Evolutionary conservation across 805 yeast genomes (phyloP), one percentile per base, ranked within the genome.

Genomic region (Spathaspora girioi): DNA sequence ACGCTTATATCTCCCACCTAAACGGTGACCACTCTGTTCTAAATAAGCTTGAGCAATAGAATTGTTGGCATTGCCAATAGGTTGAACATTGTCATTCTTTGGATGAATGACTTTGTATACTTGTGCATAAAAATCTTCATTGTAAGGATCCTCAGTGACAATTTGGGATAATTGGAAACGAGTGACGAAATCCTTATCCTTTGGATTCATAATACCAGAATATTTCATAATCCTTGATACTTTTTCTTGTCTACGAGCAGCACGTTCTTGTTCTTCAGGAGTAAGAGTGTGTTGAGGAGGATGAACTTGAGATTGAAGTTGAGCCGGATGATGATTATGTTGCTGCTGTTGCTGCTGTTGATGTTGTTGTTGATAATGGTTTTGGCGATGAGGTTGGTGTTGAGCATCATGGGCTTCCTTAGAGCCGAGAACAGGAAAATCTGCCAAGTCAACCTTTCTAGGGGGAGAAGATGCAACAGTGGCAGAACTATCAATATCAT

Each of bases 81-180:
- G 14, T 41, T 76, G 76, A 59, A 79, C 81, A 18, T 49, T 46
- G 20, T 44, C 45, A 41, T 71, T 71, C 56, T 73, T 73, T 18
- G 78, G 79, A 56, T 73, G 78, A 52, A 75, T 72, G 19, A 75
- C 79, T 61, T 92, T 87, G 71, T 83, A 89, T 42, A 94, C 97
- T 69, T 94, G 98, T 63, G 86, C 89, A 66, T 94, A 94, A 64
- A 93, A 94, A 73, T 94, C 99, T 69, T 94, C 99, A 63, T 89
- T 90, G 69, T 88, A 89, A 12, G 99, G 99, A 69, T 94, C 98
- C 51, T 92, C 97, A 10, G 97, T 88, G 47, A 94, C 97, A 69
- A 94, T 87, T 67, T 92, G 97, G 47, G 97, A 90, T 56, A 94
- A 79, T 70, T 94, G 99, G 64, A 92, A 86, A 66, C 97, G 81